Base-by-base conservation (phyloP, 805 yeast genomes). In the Ogataea parapolymorpha region DNA sequence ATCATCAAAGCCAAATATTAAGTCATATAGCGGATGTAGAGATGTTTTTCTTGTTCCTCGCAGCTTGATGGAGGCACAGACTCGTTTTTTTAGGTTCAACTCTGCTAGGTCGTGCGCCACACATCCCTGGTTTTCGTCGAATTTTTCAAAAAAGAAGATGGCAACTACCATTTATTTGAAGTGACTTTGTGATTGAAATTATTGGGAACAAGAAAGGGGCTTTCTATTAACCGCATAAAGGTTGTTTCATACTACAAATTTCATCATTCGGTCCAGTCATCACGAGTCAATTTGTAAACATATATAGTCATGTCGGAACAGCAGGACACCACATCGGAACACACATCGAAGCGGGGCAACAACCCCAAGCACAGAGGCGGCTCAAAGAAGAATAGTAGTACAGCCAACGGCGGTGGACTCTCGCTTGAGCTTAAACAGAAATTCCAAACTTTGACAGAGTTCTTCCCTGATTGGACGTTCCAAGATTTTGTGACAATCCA, bases 401-500 rank as follows among this genome's bases (percentile, higher is more conserved):
- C 40, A 14, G 25, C 45, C 45, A 59, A 41, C 20, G 35, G 39
- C 9, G 37, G 39, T 9, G 45, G 44, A 8, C 37, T 48, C 12
- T 46, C 52, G 13, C 26, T 44, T 30, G 63, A 56, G 37, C 47
- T 67, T 36, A 67, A 63, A 49, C 50, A 56, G 38, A 63, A 75
- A 60, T 69, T 77, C 44, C 65, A 65, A 39, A 77, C 85, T 26
- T 75, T 91, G 53, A 64, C 73, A 37, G 98, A 91, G 66, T 73
- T 93, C 71, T 90, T 93, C 69, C 95, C 97, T 32, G 96, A 86
- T 60, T 93, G 99, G 99, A 76, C 85, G 35, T 71, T 75, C 40
- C 95, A 85, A 22, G 99, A 93, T 61, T 78, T 93, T 59, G 67
- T 72, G 33, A 77, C 82, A 39, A 79, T 88, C 44, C 79, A 90